Evolutionary conservation across 2,329 filamentous ascomycete genomes (phyloP).

Genomic region (Fusarium anguioides): DNA sequence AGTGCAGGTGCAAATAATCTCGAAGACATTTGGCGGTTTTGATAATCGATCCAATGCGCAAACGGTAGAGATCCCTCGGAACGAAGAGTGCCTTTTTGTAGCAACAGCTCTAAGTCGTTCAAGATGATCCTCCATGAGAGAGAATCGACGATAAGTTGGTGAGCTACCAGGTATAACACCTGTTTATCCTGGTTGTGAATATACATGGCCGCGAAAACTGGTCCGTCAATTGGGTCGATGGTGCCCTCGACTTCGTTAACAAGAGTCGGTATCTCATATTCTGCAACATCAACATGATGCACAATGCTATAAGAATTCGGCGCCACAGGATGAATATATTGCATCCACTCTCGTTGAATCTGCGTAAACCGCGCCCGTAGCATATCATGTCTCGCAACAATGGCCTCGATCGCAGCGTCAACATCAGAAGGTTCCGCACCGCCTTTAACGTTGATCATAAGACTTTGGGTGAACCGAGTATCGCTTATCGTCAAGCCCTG

Average conservation of each 20-base stretch:
- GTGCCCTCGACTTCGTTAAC: slow-evolving; percentile 56
- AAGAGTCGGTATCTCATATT: slow-evolving; percentile 55
- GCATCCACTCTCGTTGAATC: slow-evolving; percentile 57
- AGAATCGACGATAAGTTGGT: slow-evolving; percentile 64
- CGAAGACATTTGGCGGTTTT: slow-evolving; percentile 53
- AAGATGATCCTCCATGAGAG: slow-evolving; percentile 63
- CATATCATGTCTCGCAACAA: slow-evolving; percentile 64
- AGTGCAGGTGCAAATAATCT: slow-evolving; percentile 47
- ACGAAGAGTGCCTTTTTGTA: slow-evolving; percentile 57
- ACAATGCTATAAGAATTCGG: slow-evolving; percentile 57
- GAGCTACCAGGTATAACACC: slow-evolving; percentile 61
- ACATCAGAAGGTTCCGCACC: slow-evolving; percentile 56
- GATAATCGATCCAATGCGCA: slow-evolving; percentile 61
- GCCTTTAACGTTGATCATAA: slow-evolving; percentile 59
- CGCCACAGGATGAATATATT: slow-evolving; percentile 55
- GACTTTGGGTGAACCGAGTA: slow-evolving; percentile 63
- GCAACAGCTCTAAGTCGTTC: slow-evolving; percentile 61
- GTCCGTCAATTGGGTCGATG: slow-evolving; percentile 62
- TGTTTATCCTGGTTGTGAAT: slow-evolving; percentile 60
- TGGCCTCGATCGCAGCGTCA: slow-evolving; percentile 59
- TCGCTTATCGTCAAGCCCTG: slow-evolving; percentile 56
- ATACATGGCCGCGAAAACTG: slow-evolving; percentile 62
- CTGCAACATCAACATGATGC: slow-evolving; percentile 54
- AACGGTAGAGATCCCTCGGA: slow-evolving; percentile 61
- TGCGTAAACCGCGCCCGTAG: slow-evolving; percentile 59